Evolutionary conservation across 331 rosid species (phyloP).

Genomic region (Telfairia occidentalis): DNA sequence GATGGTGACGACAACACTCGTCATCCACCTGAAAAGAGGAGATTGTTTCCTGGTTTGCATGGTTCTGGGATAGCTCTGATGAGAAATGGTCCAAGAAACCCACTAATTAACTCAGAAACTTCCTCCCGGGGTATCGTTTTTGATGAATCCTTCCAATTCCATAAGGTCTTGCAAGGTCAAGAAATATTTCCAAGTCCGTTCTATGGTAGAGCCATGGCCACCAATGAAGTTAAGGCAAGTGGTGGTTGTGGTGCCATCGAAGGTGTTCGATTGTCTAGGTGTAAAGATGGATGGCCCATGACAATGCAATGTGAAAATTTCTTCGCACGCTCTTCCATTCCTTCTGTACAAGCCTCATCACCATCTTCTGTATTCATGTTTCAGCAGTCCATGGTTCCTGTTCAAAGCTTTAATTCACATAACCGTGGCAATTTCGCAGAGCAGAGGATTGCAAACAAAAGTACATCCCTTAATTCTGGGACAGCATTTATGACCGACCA

Average conservation of each 20-base stretch:
- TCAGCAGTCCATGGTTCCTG: constrained; percentile 62
- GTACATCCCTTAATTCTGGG: constrained; percentile 24
- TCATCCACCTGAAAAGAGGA: constrained; percentile 48
- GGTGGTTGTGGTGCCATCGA: constrained; percentile 46
- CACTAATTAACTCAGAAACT: constrained; percentile 35
- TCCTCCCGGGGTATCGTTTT: constrained; percentile 56
- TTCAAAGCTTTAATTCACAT: constrained; percentile 22
- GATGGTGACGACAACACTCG: constrained; percentile 40
- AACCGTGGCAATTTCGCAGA: constrained; percentile 18
- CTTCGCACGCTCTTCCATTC: constrained; percentile 32
- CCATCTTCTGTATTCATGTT: constrained; percentile 95
- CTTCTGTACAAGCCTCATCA: constrained; percentile 64
- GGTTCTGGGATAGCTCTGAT: constrained; percentile 39
- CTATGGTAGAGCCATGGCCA: constrained; percentile 37
- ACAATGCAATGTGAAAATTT: constrained; percentile 32
- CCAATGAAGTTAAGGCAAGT: constrained; percentile 33
- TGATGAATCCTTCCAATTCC: constrained; percentile 77
- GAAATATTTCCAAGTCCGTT: constrained; percentile 76
- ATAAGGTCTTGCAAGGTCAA: constrained; percentile 99
- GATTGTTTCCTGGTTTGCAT: constrained; percentile 48
- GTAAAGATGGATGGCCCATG: constrained; percentile 51
- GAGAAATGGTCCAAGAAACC: constrained; percentile 47
- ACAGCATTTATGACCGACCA: constrained; percentile 19
- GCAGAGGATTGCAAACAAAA: constrained; percentile 23
- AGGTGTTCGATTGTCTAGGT: constrained; percentile 38